Base-by-base conservation (phyloP, 345 rosid genomes). In the Moricandia arvensis region DNA sequence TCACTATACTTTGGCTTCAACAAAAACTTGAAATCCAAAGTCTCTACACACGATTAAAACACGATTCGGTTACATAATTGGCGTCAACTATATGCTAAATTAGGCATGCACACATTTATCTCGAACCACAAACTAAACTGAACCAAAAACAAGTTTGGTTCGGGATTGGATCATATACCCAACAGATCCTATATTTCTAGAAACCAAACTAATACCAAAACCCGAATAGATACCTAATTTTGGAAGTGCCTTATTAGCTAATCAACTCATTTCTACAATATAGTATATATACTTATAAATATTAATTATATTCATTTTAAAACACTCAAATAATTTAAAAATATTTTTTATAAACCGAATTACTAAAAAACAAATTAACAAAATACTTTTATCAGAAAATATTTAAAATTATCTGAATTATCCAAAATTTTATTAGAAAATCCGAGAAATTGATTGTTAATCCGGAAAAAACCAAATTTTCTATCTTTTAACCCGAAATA, bases 21-120 rank as follows among this genome's bases (percentile, higher is more conserved):
- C 75, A 95, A 83, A 82, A 95, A 95, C 89, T 95, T 95, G 85
- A 95, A 92, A 82, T 92, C 99, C 89, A 95, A 82, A 79, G 98
- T 90, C 86, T 92, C 98, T 90, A 76, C 21, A 73, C 69, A 53
- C 0, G 55, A 49, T 49, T 1, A 37, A 65, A 30, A 33, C 30
- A 51, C 24, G 1, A 37, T 7, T 37, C 2, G 29, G 35, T 53
- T 31, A 59, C 4, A 30, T 69, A 27, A 84, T 27, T 34, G 75
- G 77, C 9, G 16, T 31, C 8, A 65, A 63, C 26, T 38, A 59
- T 24, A 63, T 31, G 68, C 18, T 16, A 17, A 43, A 12, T 1
- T 43, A 43, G 16, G 16, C 16, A 1, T 35, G 10, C n/a, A 10
- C 29, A 27, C 29, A 27, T 27, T n/a, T n/a, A n/a, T n/a, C n/a